Base-by-base conservation (phyloP, 306 rosid genomes). In the Argentina anserina region DNA sequence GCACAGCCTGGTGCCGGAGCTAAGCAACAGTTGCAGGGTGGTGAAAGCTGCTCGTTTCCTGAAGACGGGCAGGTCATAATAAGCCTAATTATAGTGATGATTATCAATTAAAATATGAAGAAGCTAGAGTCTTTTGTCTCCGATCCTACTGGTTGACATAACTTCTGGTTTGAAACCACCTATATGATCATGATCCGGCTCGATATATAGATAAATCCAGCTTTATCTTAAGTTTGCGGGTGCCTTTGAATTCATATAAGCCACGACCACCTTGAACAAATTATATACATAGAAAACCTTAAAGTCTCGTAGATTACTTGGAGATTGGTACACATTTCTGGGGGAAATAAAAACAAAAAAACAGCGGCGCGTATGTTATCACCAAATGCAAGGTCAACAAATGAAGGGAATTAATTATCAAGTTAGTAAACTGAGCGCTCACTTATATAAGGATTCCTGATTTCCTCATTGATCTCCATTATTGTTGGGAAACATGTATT, bases 1-100 rank as follows among this genome's bases (percentile, higher is more conserved):
- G 67, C 39, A 46, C 87, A 83, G 6, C 87, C 87, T 0, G 14
- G 17, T 11, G 18, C 41, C 20, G 70, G 12, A 18, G 85, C 85
- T 21, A 80, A 41, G 70, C 87, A 86, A 15, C 87, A 86, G 37
- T 81, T 83, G 79, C 87, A 86, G n/a, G 6, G 0, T 29, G 90
- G 84, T 20, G 14, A 2, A 65, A 81, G 85, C 3, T 73, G 87
- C 28, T 75, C 2, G 28, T 75, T 41, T 9, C 85, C 89, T 4
- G 87, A 65, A 23, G 84, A 75, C 13, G 82, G 78, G 50, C 89
- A 86, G 10, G 78, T 86, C 89, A 83, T 86, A 75, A 75, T 86
- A 82, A 20, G 67, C 34, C 4, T 2, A 25, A 10, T 55, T 23
- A 55, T 55, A 25, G 33, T 11, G 11, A 55, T 26, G 10, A 56